phyloP scores from a whole-genome alignment of 1,284 basidiomycete genomes.

The Takashimella tepidaria region DNA sequence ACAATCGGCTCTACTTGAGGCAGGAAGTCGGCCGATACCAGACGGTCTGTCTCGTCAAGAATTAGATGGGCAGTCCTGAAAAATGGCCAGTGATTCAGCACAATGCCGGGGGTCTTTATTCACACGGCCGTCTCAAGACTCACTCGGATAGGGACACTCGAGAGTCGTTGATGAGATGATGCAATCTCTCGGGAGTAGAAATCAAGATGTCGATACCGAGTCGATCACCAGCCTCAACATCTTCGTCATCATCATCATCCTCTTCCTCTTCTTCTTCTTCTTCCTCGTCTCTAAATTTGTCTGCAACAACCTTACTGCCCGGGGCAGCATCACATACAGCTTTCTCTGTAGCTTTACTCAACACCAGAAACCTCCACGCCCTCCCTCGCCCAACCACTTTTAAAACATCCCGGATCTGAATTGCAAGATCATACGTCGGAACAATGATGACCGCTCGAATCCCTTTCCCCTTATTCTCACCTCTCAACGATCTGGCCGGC shows the following conservation, averaged over 20 bases:
- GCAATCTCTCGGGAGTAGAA: slow-evolving; percentile 46
- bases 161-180: slow-evolving; percentile 60
- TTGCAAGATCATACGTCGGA: slow-evolving; percentile 92
- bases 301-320: slow-evolving; percentile 14
- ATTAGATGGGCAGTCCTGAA: slow-evolving; percentile 72
- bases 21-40: slow-evolving; percentile 84
- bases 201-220: slow-evolving; percentile 46
- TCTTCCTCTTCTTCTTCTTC: slow-evolving; percentile 13
- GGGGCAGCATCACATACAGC: slow-evolving; percentile 43
- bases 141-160: slow-evolving; percentile 67
- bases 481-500: slow-evolving; percentile 52
- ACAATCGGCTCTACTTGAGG: slow-evolving; percentile 85
- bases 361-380: slow-evolving; percentile 75
- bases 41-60: slow-evolving; percentile 85
- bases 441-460: slow-evolving; percentile 77
- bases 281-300: slow-evolving; percentile 14
- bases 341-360: slow-evolving; percentile 67
- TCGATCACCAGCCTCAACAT: slow-evolving; percentile 2
- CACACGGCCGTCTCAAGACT: slow-evolving; percentile 33
- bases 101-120: not conserved
- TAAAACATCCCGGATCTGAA: slow-evolving; percentile 89
- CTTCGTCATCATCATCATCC: slow-evolving; percentile 10
- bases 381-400: slow-evolving; percentile 59
- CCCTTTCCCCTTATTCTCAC: slow-evolving; percentile 52
- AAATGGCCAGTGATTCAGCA: not conserved